Conservation (phyloP, 176 grass and related monocot species). For the Echinochloa phyllopogon region DNA sequence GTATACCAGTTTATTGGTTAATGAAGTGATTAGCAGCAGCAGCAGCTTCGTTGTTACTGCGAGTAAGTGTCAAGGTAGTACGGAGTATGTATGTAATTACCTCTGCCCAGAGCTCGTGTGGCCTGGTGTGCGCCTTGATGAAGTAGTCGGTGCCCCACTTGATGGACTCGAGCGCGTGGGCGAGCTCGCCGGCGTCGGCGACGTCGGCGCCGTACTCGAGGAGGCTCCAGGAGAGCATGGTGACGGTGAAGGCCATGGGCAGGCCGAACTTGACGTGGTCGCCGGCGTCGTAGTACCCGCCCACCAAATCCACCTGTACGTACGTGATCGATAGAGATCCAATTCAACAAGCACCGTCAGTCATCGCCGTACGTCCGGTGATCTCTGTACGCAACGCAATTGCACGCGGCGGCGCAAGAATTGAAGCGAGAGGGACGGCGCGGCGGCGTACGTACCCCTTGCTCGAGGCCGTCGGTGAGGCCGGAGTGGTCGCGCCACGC, state of each 20-base stretch:
- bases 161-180: constrained; percentile 64
- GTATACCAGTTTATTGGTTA: neutral
- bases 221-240: constrained; percentile 78
- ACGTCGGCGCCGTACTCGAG: constrained; percentile 76
- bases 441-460: constrained; percentile 79
- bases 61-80: too few relatives aligned
- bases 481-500: constrained; percentile 88
- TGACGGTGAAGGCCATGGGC: constrained; percentile 92
- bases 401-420: too few relatives aligned
- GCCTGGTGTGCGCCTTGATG: constrained; percentile 78
- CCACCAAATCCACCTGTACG: constrained; percentile 76
- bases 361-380: neutral
- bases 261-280: constrained; percentile 95
- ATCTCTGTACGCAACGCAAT: neutral
- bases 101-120: constrained; percentile 84
- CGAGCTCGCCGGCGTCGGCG: constrained; percentile 63
- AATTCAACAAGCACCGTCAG: constrained; percentile 20
- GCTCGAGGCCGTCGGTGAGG: constrained; percentile 91
- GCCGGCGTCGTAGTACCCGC: constrained; percentile 91
- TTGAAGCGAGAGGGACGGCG: too few relatives aligned
- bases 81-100: constrained; percentile 2
- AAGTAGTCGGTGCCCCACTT: constrained; percentile 97
- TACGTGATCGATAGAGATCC: constrained; percentile 26
- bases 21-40: neutral
- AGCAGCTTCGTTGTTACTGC: neutral